Evolutionary conservation across 2,329 filamentous ascomycete genomes (phyloP).

Genomic region (Fusarium albosuccineum): DNA sequence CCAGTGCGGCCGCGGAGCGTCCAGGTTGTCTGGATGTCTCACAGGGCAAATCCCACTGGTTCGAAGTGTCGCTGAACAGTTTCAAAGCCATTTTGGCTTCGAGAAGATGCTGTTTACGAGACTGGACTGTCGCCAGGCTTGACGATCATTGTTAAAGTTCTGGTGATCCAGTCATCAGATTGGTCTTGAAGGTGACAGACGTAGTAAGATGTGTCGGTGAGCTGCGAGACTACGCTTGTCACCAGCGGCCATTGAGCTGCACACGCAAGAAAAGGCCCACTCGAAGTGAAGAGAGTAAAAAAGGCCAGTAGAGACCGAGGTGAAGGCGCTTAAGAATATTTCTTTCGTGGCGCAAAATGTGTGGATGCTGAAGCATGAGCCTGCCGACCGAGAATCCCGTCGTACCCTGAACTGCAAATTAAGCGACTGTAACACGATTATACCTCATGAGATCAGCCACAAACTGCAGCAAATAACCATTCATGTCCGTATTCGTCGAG

Average conservation of each 20-base stretch:
- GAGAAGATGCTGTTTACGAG: slow-evolving; percentile 14
- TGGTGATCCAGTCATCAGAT: slow-evolving; percentile 14
- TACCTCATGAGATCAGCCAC: background rate
- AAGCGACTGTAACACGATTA: background rate
- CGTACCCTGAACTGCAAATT: background rate
- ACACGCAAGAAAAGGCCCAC: background rate
- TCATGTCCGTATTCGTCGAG: background rate
- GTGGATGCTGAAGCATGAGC: no score
- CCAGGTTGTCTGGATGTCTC: slow-evolving; percentile 17
- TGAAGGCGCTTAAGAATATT: no score
- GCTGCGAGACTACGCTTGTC: slow-evolving; percentile 9
- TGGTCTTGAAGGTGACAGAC: slow-evolving; percentile 18
- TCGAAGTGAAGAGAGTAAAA: no score
- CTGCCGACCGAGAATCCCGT: no score
- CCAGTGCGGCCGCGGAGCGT: no score
- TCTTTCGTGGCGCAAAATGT: no score
- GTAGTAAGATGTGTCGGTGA: slow-evolving; percentile 40
- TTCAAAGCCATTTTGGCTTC: slow-evolving; percentile 33
- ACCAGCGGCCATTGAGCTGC: slow-evolving; percentile 15
- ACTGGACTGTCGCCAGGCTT: slow-evolving; percentile 14
- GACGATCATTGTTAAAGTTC: slow-evolving; percentile 20
- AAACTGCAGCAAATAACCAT: background rate
- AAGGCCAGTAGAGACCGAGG: no score
- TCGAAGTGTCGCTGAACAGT: slow-evolving; percentile 32
- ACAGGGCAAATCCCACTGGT: slow-evolving; percentile 14